Conservation (phyloP, 1,139 yeast genomes). For the Saccharomyces hybrid region DNA sequence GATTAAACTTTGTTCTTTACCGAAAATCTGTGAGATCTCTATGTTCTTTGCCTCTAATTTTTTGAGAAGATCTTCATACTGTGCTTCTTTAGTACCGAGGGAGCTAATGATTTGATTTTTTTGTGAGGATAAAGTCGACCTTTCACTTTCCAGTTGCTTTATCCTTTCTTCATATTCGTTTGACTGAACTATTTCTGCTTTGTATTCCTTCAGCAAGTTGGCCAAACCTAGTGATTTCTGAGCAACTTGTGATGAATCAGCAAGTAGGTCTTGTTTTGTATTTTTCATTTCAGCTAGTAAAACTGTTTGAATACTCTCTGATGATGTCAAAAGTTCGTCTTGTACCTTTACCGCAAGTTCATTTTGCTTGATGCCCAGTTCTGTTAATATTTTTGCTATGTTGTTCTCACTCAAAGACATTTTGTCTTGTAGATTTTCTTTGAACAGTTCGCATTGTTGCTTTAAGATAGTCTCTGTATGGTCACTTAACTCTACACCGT, state of each 20-base stretch:
- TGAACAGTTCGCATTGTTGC: neutral
- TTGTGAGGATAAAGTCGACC: slow-evolving; percentile 18
- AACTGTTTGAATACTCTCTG: neutral
- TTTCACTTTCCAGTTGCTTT: slow-evolving; percentile 9
- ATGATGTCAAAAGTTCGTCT: neutral
- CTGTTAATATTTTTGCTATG: neutral
- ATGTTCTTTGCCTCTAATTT: slow-evolving; percentile 11
- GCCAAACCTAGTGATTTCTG: slow-evolving; percentile 1
- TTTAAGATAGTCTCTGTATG: neutral
- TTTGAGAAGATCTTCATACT: slow-evolving; percentile 20
- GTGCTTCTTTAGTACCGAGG: slow-evolving; percentile 28
- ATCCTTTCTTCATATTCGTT: slow-evolving; percentile 9
- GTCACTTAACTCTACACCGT: neutral
- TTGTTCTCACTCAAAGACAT: neutral
- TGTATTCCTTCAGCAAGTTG: slow-evolving; percentile 3
- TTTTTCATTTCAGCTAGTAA: neutral
- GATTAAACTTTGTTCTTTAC: slow-evolving; percentile 5
- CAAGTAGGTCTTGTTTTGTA: neutral
- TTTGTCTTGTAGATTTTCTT: neutral
- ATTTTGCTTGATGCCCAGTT: slow-evolving; percentile 4
- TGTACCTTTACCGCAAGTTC: slow-evolving; percentile 5
- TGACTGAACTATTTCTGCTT: slow-evolving; percentile 1
- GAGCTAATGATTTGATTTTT: slow-evolving; percentile 23
- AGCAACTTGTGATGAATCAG: neutral
- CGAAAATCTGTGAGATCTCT: slow-evolving; percentile 8